phyloP scores from a whole-genome alignment of 2,329 filamentous ascomycete species.

The Penicillium sclerotiorum region DNA sequence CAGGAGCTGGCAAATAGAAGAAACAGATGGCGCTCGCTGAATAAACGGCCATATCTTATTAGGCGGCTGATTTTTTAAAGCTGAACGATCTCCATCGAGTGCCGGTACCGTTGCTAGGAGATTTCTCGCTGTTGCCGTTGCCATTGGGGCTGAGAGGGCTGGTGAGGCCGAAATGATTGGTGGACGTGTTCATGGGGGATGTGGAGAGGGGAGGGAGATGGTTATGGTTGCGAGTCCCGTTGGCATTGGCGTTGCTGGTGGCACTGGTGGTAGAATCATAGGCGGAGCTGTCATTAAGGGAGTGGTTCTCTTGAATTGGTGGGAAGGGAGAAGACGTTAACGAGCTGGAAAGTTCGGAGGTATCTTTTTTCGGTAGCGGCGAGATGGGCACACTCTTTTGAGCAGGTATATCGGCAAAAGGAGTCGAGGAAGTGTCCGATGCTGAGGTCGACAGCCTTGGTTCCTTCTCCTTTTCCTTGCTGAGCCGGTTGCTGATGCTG shows the following conservation, averaged over 20 bases:
- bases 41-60: conserved; percentile 10
- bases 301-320: conserved; percentile 14
- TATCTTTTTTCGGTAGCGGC: conserved; percentile 19
- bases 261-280: conserved; percentile 1
- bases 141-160: background rate
- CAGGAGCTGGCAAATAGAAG: conserved; percentile 14
- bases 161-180: background rate
- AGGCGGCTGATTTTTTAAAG: conserved; percentile 22
- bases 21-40: conserved; percentile 12
- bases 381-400: conserved; percentile 12
- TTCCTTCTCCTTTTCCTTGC: conserved; percentile 44
- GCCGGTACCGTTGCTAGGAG: conserved; percentile 7
- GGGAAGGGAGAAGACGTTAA: conserved; percentile 20
- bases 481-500: conserved; percentile 74
- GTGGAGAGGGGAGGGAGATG: background rate
- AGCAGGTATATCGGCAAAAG: conserved; percentile 22
- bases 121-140: conserved; percentile 12
- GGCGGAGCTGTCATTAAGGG: background rate
- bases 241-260: conserved; percentile 14
- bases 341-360: conserved; percentile 15
- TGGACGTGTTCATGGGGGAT: background rate
- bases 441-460: conserved; percentile 34
- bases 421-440: conserved; percentile 17
- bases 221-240: conserved; percentile 2
- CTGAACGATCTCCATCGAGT: conserved; percentile 29